Percentiles rank a stretch among this genome's conserved stretches.
Conservation (phyloP, 108 stramenopile species). For the Nitzschia palea region DNA sequence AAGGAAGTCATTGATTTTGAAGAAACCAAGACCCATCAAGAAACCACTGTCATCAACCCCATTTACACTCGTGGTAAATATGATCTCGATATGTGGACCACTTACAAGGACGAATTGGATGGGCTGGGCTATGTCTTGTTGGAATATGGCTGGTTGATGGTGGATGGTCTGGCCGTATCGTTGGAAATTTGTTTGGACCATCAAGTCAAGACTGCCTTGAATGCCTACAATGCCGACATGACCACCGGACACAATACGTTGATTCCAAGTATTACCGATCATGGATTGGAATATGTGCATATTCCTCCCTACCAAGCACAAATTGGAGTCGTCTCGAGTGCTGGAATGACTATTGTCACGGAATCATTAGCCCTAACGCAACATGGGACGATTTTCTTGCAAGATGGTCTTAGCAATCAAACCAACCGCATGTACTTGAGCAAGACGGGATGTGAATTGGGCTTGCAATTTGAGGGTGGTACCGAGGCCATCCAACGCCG, state of each 20-base stretch:
- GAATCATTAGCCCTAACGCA: constrained; percentile 49
- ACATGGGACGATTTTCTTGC: constrained; percentile 56
- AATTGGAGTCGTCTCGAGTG: constrained; percentile 60
- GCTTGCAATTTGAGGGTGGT: constrained; percentile 60
- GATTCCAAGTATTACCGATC: constrained; percentile 41
- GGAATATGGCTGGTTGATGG: constrained; percentile 66
- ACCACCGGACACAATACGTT: constrained; percentile 50
- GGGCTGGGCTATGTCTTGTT: constrained; percentile 63
- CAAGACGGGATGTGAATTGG: constrained; percentile 40
- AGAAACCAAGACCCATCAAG: not conserved
- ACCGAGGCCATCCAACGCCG: constrained; percentile 53
- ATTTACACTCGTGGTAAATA: constrained; percentile 20
- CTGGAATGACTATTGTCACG: constrained; percentile 56
- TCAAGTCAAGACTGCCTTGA: constrained; percentile 42
- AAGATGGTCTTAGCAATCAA: constrained; percentile 53
- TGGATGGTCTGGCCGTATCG: constrained; percentile 55
- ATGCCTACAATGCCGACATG: constrained; percentile 57
- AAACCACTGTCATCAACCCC: not conserved
- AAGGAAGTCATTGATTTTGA: constrained; percentile 45
- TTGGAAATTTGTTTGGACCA: constrained; percentile 69
- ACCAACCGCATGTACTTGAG: constrained; percentile 23
- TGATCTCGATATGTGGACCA: constrained; percentile 49
- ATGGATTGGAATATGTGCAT: constrained; percentile 47
- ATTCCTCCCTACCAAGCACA: constrained; percentile 70
- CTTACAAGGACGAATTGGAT: constrained; percentile 57